Conservation (phyloP, 306 rosid genomes). For the Vicia villosa region DNA sequence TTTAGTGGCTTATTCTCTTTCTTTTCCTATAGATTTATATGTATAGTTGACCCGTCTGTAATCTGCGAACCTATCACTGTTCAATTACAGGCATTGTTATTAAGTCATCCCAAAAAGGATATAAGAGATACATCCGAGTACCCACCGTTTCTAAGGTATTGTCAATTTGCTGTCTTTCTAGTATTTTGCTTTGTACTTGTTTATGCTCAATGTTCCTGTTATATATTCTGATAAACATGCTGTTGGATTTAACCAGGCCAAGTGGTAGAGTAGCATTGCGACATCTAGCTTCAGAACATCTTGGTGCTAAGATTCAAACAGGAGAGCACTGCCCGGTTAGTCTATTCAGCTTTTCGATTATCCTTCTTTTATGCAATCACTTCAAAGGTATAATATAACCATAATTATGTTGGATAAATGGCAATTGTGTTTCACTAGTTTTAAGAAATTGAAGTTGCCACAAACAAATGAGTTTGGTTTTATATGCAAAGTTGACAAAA, state of each 20-base stretch:
- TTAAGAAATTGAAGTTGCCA: conserved; percentile 5
- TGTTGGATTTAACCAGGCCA: conserved; percentile 54
- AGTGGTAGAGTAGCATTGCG: conserved; percentile 67
- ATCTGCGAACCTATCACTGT: conserved; percentile 22
- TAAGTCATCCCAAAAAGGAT: conserved; percentile 90
- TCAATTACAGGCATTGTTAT: conserved; percentile 67
- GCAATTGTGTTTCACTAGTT: neutral
- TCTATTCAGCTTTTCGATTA: conserved; percentile 32
- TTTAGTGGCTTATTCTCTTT: conserved; percentile 28
- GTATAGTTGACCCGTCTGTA: conserved; percentile 17
- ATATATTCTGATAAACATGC: conserved; percentile 27
- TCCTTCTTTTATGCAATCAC: conserved; percentile 7
- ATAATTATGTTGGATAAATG: neutral
- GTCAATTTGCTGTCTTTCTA: conserved; percentile 17
- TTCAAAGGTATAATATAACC: conserved; percentile 3
- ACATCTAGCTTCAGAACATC: conserved; percentile 80
- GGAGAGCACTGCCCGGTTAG: conserved; percentile 98
- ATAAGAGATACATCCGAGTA: conserved; percentile 81
- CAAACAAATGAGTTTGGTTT: neutral
- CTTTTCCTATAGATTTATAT: neutral
- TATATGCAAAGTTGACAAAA: too few species aligned
- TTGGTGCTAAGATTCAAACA: conserved; percentile 73
- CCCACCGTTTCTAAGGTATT: conserved; percentile 68
- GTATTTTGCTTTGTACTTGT: neutral
- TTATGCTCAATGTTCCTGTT: conserved; percentile 1